Evolutionary conservation across 331 rosid genomes (phyloP), one percentile per base, ranked within the genome.

Genomic region (Stylosanthes scabra): DNA sequence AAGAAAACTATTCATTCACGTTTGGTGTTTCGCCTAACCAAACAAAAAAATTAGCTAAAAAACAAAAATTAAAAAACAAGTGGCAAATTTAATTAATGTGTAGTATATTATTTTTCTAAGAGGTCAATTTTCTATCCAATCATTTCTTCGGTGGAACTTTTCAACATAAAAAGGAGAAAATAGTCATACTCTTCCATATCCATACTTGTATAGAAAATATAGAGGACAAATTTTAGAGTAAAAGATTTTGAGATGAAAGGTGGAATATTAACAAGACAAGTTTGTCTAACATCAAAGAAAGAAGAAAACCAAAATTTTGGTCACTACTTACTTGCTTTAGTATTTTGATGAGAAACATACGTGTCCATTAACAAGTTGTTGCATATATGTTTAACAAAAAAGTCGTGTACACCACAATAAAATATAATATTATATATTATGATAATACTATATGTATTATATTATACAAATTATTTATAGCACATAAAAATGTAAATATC

Each of bases 31-130:
- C 55, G 27, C n/a, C 65, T 9, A 79, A 58, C 65, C 37, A 2
- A 31, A 31, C 37, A 71, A 71, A 73, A 73, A n/a, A 5, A 67
- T 51, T 42, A 79, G 55, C 60, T 60, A 6, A 76, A 76, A 46
- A 76, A 67, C 11, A 4, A 51, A 65, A 59, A 16, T 31, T 11
- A 45, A 15, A 59, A 47, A 52, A 59, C 70, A 68, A 60, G 72
- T 74, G 68, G 62, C 68, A 10, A 25, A 9, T 41, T 61, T 42
- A 31, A 5, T 20, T 20, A 20, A 20, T 20, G 1, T 20, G 1
- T 20, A 20, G 25, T 20, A 20, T 31, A 31, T 31, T 31, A 29
- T 39, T 47, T 45, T 65, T 25, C 28, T 31, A 34, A 71, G 11
- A 71, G 37, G 50, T 56, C 37, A 7, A 0, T 58, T 58, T 59